Evolutionary conservation across 495 filamentous ascomycete genomes (phyloP).

Genomic region (Ramalina intermedia): DNA sequence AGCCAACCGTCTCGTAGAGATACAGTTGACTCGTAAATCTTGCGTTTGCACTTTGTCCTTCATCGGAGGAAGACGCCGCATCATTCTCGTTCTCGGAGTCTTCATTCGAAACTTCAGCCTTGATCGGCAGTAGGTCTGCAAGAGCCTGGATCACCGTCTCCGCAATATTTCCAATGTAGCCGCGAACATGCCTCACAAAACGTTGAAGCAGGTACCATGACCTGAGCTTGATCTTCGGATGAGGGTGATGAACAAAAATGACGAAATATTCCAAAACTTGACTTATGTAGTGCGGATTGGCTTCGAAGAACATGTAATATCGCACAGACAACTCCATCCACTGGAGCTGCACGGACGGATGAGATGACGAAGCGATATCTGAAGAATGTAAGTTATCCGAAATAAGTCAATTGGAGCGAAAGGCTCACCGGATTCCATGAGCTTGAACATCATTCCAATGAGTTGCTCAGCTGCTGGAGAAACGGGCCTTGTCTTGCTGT

Average conservation of each 20-base stretch:
- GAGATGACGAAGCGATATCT: constrained; percentile 73
- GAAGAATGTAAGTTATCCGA: constrained; percentile 13
- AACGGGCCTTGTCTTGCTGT: constrained; percentile 64
- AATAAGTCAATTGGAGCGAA: not conserved
- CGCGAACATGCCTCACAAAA: constrained; percentile 75
- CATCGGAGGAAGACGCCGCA: constrained; percentile 86
- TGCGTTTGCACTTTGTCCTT: constrained; percentile 73
- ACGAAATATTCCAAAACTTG: constrained; percentile 88
- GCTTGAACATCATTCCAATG: constrained; percentile 78
- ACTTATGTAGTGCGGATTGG: constrained; percentile 61
- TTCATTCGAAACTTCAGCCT: constrained; percentile 67
- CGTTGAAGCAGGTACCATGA: constrained; percentile 96
- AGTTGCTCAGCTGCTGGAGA: constrained; percentile 61
- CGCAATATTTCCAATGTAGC: constrained; percentile 73
- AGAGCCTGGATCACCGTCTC: constrained; percentile 84
- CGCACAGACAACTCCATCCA: constrained; percentile 98
- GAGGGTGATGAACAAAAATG: constrained; percentile 69
- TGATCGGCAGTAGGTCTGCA: constrained; percentile 74
- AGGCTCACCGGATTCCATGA: constrained; percentile 76
- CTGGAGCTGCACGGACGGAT: constrained; percentile 83
- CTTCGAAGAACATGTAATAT: constrained; percentile 85
- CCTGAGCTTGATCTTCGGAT: constrained; percentile 68
- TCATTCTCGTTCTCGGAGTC: constrained; percentile 62
- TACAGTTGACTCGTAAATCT: constrained; percentile 83
- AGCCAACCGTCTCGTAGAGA: constrained; percentile 87